Evolutionary conservation across 306 rosid species (phyloP).

Genomic region (Trifolium repens): DNA sequence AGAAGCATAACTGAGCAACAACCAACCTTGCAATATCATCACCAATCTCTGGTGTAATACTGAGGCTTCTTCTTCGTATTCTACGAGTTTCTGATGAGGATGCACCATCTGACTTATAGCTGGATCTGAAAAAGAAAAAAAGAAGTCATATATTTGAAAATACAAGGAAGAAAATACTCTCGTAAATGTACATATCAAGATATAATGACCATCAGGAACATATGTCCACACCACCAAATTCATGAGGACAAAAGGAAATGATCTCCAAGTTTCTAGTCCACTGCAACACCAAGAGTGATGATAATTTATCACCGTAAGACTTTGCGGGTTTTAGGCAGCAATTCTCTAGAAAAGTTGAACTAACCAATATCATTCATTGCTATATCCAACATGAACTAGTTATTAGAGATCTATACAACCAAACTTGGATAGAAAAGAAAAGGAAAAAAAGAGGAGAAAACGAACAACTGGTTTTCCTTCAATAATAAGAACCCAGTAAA

Average conservation of each 20-base stretch:
- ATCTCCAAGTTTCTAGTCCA: conserved; percentile 12
- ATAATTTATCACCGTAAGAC: background rate
- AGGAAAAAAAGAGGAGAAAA: conserved; percentile 9
- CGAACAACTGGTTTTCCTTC: conserved; percentile 23
- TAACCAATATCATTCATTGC: conserved; percentile 6
- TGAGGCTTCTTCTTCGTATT: conserved; percentile 86
- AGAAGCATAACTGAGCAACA: conserved; percentile 40
- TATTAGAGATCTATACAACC: conserved; percentile 12
- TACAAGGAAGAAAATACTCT: conserved; percentile 17
- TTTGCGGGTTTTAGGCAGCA: background rate
- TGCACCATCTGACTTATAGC: conserved; percentile 86
- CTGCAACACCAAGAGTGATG: conserved; percentile 21
- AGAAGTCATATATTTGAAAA: conserved; percentile 5
- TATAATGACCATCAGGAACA: conserved; percentile 25
- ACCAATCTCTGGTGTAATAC: conserved; percentile 96
- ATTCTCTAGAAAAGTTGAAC: conserved; percentile 24
- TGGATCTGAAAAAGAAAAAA: conserved; percentile 44
- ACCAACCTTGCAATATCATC: conserved; percentile 96
- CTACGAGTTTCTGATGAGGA: conserved; percentile 81
- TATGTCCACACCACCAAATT: conserved; percentile 6
- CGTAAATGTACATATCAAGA: conserved; percentile 8
- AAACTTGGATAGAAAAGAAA: conserved; percentile 20
- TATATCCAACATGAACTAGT: conserved; percentile 24
- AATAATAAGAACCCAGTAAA: background rate
- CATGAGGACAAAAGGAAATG: conserved; percentile 15